Conservation (phyloP, 441 rosid genomes). For the Erodium trifolium region DNA sequence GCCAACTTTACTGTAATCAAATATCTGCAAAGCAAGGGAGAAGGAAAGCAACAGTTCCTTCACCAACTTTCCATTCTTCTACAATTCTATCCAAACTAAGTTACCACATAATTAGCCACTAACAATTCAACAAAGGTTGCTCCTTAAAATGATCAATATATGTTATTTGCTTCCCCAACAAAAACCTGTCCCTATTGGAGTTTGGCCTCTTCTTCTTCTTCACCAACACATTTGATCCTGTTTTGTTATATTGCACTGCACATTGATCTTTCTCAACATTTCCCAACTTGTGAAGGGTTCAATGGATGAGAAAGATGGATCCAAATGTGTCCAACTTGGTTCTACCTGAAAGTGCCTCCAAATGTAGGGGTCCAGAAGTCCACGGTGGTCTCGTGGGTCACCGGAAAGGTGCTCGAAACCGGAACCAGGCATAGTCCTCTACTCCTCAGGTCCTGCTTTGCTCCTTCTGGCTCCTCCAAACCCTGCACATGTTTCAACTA, state of each 20-base stretch:
- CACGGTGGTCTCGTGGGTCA: slow-evolving; percentile 69
- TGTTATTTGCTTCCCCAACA: no score
- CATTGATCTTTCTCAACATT: slow-evolving; percentile 16
- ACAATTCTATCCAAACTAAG: no score
- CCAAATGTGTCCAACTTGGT: no score
- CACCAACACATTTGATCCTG: neutral
- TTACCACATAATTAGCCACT: no score
- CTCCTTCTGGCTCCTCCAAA: slow-evolving; percentile 42
- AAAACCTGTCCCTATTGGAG: neutral
- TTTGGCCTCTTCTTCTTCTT: neutral
- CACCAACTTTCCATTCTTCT: no score
- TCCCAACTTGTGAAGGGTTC: no score
- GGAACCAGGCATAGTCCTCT: slow-evolving; percentile 89
- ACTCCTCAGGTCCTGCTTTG: slow-evolving; percentile 69
- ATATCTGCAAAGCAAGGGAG: no score
- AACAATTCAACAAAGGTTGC: no score
- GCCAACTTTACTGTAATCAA: no score
- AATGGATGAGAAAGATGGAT: slow-evolving; percentile 26
- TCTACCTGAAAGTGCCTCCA: slow-evolving; percentile 86
- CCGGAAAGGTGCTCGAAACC: slow-evolving; percentile 82
- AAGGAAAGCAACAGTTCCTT: no score
- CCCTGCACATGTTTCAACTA: neutral
- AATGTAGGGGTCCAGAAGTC: slow-evolving; percentile 93
- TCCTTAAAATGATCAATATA: no score
- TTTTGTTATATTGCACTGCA: neutral